phyloP scores from a whole-genome alignment of 2,329 filamentous ascomycete genomes.

The Venturia pyrina region DNA sequence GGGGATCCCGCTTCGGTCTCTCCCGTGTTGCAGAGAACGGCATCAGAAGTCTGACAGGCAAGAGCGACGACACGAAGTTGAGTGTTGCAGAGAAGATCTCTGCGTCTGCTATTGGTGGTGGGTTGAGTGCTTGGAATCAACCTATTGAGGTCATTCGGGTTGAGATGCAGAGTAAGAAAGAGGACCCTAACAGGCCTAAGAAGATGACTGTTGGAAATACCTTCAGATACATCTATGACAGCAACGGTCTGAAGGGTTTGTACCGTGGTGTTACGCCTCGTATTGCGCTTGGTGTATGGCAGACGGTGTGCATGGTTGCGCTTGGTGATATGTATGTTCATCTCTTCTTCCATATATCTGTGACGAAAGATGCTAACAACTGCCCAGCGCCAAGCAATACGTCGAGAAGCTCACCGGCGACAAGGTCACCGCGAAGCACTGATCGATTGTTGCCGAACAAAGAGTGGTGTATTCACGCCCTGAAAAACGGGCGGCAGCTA shows the following conservation, averaged over 20 bases:
- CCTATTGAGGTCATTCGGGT: constrained; percentile 99
- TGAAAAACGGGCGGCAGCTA: neutral
- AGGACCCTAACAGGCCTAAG: constrained; percentile 94
- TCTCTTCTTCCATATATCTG: neutral
- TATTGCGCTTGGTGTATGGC: constrained; percentile 94
- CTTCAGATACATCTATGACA: constrained; percentile 75
- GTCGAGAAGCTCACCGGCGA: constrained; percentile 58
- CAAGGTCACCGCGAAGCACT: constrained; percentile 54
- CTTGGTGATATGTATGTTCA: constrained; percentile 85
- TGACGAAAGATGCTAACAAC: constrained; percentile 13
- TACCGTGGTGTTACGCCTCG: constrained; percentile 93
- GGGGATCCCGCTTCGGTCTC: constrained; percentile 92
- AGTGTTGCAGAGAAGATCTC: constrained; percentile 76
- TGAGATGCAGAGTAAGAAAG: constrained; percentile 99
- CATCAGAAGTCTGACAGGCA: constrained; percentile 69
- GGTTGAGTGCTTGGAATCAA: constrained; percentile 96
- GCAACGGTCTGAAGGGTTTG: constrained; percentile 81
- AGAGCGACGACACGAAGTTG: constrained; percentile 72
- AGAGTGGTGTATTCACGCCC: neutral
- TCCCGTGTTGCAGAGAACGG: constrained; percentile 82
- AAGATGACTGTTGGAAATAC: constrained; percentile 93
- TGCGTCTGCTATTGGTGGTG: constrained; percentile 80
- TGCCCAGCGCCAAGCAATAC: constrained; percentile 50
- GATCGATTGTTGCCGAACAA: constrained; percentile 19
- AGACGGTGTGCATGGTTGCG: constrained; percentile 99